Percentiles rank a stretch among this genome's conserved stretches.
Conservation (phyloP, 2,329 filamentous ascomycete species). For the Delphinella strobiligena region DNA sequence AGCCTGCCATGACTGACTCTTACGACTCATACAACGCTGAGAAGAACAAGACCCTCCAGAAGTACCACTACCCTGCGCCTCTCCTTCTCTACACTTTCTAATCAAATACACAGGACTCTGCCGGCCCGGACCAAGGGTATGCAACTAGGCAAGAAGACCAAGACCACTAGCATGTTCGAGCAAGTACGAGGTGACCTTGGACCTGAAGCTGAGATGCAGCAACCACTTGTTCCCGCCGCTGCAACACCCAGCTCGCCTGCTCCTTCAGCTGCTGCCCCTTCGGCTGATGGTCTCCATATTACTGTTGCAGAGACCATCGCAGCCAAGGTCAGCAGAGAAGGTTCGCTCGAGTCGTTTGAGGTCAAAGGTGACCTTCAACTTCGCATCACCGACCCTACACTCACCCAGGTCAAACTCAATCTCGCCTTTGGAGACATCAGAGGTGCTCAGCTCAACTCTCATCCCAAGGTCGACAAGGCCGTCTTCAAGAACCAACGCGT, state of each 20-base stretch:
- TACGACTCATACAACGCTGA: constrained; percentile 94
- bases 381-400: constrained; percentile 72
- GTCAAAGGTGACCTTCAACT: constrained; percentile 89
- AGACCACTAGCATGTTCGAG: constrained; percentile 95
- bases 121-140: constrained; percentile 90
- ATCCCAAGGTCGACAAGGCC: constrained; percentile 89
- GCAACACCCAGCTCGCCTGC: constrained; percentile 37
- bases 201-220: constrained; percentile 63
- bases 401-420: constrained; percentile 85
- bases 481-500: constrained; percentile 71
- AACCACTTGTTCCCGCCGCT: constrained; percentile 52
- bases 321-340: constrained; percentile 79
- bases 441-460: constrained; percentile 83
- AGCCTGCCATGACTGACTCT: constrained; percentile 62
- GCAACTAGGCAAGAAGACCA: constrained; percentile 98
- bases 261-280: constrained; percentile 39
- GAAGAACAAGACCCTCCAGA: constrained; percentile 84
- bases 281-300: constrained; percentile 69
- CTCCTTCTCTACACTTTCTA: constrained; percentile 17
- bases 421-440: constrained; percentile 65
- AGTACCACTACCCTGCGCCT: constrained; percentile 36
- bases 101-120: constrained; percentile 31
- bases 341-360: constrained; percentile 71
- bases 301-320: constrained; percentile 83
- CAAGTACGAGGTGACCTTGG: constrained; percentile 85